phyloP scores from a whole-genome alignment of 2,329 filamentous ascomycete genomes.

The Talaromyces sp. region DNA sequence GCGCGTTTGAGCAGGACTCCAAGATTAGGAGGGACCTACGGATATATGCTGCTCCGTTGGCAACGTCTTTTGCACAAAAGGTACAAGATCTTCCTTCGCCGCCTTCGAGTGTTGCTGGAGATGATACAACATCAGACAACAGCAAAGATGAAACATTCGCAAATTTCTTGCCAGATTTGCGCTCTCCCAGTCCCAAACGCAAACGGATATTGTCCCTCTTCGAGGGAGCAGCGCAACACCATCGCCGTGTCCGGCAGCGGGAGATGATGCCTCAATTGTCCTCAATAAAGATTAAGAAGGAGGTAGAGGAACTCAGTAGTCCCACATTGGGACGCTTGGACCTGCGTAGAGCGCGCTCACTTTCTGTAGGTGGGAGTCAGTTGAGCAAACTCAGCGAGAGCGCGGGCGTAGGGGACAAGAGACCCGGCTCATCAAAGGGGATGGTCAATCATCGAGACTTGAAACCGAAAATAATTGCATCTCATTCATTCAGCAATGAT shows the following conservation, averaged over 20 bases:
- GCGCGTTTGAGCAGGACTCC: slow-evolving; percentile 13
- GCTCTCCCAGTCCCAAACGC: slow-evolving; percentile 39
- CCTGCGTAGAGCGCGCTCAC: slow-evolving; percentile 29
- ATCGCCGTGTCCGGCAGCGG: slow-evolving; percentile 36
- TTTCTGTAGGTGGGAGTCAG: slow-evolving; percentile 20
- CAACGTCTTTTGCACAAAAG: slow-evolving; percentile 29
- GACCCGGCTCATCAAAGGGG: slow-evolving; percentile 22
- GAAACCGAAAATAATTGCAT: background rate
- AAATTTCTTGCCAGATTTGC: slow-evolving; percentile 35
- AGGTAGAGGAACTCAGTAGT: slow-evolving; percentile 29
- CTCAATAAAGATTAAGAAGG: slow-evolving; percentile 31
- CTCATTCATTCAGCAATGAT: slow-evolving; percentile 15
- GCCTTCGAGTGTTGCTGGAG: slow-evolving; percentile 20
- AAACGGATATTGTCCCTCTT: slow-evolving; percentile 41
- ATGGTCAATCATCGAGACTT: slow-evolving; percentile 8
- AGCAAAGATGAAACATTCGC: slow-evolving; percentile 20
- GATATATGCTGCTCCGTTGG: slow-evolving; percentile 35
- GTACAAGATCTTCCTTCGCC: slow-evolving; percentile 32
- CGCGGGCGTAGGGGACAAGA: slow-evolving; percentile 20
- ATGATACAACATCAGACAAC: background rate
- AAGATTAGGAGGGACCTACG: slow-evolving; percentile 27
- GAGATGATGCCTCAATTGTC: slow-evolving; percentile 36
- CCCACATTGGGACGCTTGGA: slow-evolving; percentile 26
- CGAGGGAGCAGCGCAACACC: slow-evolving; percentile 38
- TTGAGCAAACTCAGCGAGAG: slow-evolving; percentile 22